Conservation (phyloP, 257 asterid genomes). For the Ilex asprella region DNA sequence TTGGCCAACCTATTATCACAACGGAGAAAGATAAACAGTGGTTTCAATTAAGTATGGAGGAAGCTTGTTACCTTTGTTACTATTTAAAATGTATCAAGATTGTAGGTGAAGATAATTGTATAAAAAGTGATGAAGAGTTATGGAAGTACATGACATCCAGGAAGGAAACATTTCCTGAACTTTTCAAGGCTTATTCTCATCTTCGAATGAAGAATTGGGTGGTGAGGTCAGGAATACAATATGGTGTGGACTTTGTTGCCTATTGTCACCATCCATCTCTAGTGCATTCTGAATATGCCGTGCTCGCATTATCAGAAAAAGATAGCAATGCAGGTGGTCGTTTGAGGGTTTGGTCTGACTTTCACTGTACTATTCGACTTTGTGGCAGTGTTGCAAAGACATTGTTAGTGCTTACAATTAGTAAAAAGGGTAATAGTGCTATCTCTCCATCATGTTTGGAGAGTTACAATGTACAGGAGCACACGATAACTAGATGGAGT, state of each 20-base stretch:
- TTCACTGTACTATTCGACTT: conserved; percentile 70
- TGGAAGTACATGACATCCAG: conserved; percentile 42
- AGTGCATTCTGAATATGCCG: conserved; percentile 85
- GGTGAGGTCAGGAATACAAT: conserved; percentile 58
- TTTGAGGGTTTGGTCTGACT: conserved; percentile 80
- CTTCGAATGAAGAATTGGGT: conserved; percentile 86
- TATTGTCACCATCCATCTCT: conserved; percentile 77
- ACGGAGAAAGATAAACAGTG: conserved; percentile 53
- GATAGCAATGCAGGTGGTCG: conserved; percentile 30
- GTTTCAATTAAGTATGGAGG: conserved; percentile 65
- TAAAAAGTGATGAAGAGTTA: conserved; percentile 32
- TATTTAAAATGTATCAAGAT: conserved; percentile 51
- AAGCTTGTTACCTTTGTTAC: conserved; percentile 55
- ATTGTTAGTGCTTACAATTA: conserved; percentile 44
- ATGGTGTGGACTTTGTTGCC: conserved; percentile 77
- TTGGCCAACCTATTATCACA: conserved; percentile 50
- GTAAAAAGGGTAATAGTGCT: conserved; percentile 12
- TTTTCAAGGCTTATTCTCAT: conserved; percentile 58
- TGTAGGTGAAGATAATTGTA: conserved; percentile 28
- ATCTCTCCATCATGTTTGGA: conserved; percentile 31
- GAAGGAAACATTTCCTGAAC: conserved; percentile 27
- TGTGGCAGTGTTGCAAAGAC: conserved; percentile 84
- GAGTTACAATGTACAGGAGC: conserved; percentile 44
- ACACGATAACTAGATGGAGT: conserved; percentile 59
- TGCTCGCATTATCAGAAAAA: conserved; percentile 36